Percentiles rank a stretch among this genome's conserved stretches.
Conservation (phyloP, 78 protist species). For the Guillardia theta region DNA sequence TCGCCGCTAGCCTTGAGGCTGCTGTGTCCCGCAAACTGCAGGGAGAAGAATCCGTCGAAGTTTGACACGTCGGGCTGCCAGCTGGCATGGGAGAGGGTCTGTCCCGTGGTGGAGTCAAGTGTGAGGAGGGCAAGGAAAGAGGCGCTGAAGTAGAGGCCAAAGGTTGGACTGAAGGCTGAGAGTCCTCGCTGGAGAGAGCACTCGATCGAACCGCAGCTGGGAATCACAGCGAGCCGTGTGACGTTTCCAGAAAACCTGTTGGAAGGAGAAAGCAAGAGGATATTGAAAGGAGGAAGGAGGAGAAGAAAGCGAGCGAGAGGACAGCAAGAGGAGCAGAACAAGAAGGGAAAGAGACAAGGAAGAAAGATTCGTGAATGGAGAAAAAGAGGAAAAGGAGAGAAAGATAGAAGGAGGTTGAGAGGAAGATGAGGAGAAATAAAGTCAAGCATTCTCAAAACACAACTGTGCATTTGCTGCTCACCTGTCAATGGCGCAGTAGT, state of each 20-base stretch:
- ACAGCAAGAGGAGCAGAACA: too few relatives aligned
- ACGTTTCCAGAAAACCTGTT: not conserved
- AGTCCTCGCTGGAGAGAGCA: conserved; percentile 1
- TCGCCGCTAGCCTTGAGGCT: too few relatives aligned
- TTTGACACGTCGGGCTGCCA: not conserved
- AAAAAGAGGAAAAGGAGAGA: too few relatives aligned
- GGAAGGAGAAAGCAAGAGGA: not conserved
- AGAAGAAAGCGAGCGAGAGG: too few relatives aligned
- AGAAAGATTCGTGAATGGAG: too few relatives aligned
- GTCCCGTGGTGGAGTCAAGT: not conserved
- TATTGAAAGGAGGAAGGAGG: too few relatives aligned
- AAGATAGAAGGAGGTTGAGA: too few relatives aligned
- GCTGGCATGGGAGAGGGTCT: not conserved
- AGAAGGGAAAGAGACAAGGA: too few relatives aligned
- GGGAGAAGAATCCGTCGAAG: not conserved
- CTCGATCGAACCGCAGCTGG: not conserved
- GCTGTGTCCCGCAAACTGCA: not conserved
- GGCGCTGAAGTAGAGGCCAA: not conserved
- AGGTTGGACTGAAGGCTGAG: not conserved
- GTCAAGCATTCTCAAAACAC: too few relatives aligned
- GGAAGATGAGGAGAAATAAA: too few relatives aligned
- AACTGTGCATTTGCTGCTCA: too few relatives aligned
- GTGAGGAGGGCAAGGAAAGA: not conserved
- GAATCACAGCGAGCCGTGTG: not conserved
- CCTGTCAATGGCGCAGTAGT: too few relatives aligned